Percentiles rank a stretch among this genome's conserved stretches.
Conservation (phyloP, 1,284 basidiomycete species). For the Naganishia sp. region DNA sequence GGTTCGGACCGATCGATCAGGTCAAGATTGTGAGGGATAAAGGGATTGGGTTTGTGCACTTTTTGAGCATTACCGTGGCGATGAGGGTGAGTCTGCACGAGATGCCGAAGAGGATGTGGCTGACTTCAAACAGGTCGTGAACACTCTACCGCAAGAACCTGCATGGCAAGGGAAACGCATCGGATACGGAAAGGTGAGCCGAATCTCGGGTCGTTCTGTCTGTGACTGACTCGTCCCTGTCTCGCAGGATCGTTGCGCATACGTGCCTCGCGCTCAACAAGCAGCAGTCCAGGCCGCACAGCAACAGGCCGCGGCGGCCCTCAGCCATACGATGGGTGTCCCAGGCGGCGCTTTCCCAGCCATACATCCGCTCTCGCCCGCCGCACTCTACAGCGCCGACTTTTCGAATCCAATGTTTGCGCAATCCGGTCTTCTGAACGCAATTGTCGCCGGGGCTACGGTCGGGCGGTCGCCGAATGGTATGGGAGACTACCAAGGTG, state of each 20-base stretch:
- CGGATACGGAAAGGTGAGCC: conserved; percentile 80
- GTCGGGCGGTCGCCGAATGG: conserved; percentile 39
- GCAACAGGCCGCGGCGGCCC: conserved; percentile 60
- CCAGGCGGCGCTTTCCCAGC: conserved; percentile 44
- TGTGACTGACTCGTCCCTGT: neutral
- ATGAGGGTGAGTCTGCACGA: conserved; percentile 68
- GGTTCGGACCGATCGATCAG: conserved; percentile 94
- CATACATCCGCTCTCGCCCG: conserved; percentile 40
- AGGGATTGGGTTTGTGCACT: conserved; percentile 96
- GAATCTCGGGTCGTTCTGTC: no score
- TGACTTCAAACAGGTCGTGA: conserved; percentile 67
- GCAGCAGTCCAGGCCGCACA: conserved; percentile 56
- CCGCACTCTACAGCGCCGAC: conserved; percentile 37
- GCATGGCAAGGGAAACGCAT: conserved; percentile 91
- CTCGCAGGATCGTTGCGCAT: conserved; percentile 73
- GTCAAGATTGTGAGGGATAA: conserved; percentile 97
- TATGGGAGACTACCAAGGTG: conserved; percentile 39
- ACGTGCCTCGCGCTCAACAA: conserved; percentile 60
- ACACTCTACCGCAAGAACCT: conserved; percentile 80
- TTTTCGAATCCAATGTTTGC: conserved; percentile 33
- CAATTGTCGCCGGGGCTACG: conserved; percentile 33
- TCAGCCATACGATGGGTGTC: conserved; percentile 45
- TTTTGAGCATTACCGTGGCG: conserved; percentile 85
- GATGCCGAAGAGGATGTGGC: conserved; percentile 5
- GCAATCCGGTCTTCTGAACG: conserved; percentile 32